Conservation (phyloP, 2,329 filamentous ascomycete genomes). For the Venturia oleaginea region DNA sequence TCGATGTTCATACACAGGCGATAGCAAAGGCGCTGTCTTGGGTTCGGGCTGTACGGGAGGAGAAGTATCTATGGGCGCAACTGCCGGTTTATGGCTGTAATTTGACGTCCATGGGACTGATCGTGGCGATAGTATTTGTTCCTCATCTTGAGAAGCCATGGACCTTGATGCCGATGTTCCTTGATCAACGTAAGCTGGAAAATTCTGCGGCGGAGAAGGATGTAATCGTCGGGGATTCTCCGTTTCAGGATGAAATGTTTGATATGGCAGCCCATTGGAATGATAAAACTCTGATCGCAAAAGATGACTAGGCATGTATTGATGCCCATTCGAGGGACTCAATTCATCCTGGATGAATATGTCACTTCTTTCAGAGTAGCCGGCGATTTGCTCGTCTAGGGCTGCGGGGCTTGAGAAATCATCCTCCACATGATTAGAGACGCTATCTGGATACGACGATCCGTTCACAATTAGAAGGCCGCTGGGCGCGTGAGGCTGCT, state of each 20-base stretch:
- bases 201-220: constrained; percentile 7
- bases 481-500: constrained; percentile 22
- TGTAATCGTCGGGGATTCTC: not conserved
- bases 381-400: not conserved
- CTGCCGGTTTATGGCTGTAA: not conserved
- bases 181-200: constrained; percentile 9
- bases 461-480: constrained; percentile 33
- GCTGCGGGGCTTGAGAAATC: not conserved
- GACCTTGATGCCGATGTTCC: not conserved
- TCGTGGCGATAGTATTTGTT: not conserved
- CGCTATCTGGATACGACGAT: constrained; percentile 20
- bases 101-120: not conserved
- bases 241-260: not conserved
- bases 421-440: not conserved
- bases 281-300: not conserved
- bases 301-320: not conserved
- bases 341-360: not conserved
- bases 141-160: not conserved
- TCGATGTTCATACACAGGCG: constrained; percentile 65
- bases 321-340: not conserved
- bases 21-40: constrained; percentile 48
- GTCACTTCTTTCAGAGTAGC: not conserved
- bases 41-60: constrained; percentile 47
- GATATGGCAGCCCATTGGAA: not conserved
- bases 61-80: constrained; percentile 17